A percentile compares a stretch with the other conserved stretches of the same genome.
phyloP scores from a whole-genome alignment of 2,329 filamentous ascomycete species.

The Cordyceps sp. region DNA sequence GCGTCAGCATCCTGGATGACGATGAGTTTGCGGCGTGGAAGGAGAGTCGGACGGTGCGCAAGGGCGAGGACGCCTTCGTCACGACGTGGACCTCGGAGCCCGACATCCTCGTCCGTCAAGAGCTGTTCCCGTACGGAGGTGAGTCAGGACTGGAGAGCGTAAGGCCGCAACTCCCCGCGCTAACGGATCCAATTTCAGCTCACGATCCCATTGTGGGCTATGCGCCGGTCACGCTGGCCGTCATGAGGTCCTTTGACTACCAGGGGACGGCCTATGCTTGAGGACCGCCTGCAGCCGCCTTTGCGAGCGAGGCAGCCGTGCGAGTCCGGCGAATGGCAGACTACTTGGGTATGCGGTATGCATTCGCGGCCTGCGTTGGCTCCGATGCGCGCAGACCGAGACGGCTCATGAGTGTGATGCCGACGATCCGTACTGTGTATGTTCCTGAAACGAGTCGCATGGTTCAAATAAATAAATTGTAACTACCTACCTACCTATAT shows the following conservation, averaged over 20 bases:
- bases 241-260: constrained; percentile 46
- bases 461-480: too few species aligned
- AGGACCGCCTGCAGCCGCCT: too few species aligned
- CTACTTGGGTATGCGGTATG: too few species aligned
- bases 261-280: constrained; percentile 11
- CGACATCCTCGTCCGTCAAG: constrained; percentile 33
- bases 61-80: constrained; percentile 30
- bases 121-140: constrained; percentile 39
- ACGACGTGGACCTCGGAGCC: constrained; percentile 25
- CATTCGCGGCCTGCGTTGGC: too few species aligned
- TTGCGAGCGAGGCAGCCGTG: too few species aligned
- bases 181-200: constrained; percentile 22
- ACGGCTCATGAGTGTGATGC: too few species aligned
- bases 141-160: constrained; percentile 9
- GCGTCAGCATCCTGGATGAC: constrained; percentile 18
- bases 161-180: background rate
- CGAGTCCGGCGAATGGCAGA: too few species aligned
- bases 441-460: too few species aligned
- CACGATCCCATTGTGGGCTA: constrained; percentile 56
- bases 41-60: constrained; percentile 23
- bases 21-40: constrained; percentile 26
- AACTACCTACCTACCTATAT: too few species aligned
- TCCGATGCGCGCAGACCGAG: too few species aligned
- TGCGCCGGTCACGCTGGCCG: constrained; percentile 44
- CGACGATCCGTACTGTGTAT: too few species aligned